These are phyloP conservation scores for Plasmodium gonderi DNA, from an alignment of 169 alveolate species.

Conservation along the genomic window DNA sequence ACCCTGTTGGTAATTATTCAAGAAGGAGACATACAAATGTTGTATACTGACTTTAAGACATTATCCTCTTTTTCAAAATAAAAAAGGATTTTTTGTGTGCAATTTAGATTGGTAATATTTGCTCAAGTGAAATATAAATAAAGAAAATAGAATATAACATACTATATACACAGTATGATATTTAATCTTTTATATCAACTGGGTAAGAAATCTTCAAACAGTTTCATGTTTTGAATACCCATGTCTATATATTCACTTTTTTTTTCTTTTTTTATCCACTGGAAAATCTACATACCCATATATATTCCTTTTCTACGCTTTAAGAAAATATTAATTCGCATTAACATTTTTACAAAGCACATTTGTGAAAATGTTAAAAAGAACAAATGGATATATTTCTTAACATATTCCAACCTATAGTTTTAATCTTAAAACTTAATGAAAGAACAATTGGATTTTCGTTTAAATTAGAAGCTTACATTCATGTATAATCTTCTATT, in stretches of 20 bases:
- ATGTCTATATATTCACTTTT: background rate
- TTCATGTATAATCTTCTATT: background rate
- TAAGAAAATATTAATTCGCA: background rate
- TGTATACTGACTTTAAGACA: background rate
- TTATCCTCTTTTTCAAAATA: background rate
- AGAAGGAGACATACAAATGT: background rate
- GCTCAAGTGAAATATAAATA: background rate
- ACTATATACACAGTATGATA: background rate
- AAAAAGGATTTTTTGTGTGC: background rate
- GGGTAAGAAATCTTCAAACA: background rate
- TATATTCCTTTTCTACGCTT: no score
- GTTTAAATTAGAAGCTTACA: background rate
- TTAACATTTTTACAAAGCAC: background rate
- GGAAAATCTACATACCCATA: background rate
- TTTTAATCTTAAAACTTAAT: background rate
- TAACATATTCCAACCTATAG: background rate
- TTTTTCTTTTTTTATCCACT: background rate
- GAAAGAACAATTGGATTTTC: background rate
- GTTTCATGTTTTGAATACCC: background rate
- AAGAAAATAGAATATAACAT: background rate
- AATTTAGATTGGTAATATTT: background rate
- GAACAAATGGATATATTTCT: background rate
- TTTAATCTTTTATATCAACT: background rate
- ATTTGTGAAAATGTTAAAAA: background rate
- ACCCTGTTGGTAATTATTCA: background rate